phyloP scores from a whole-genome alignment of 2,329 filamentous ascomycete genomes.

The Cryphonectria nitschkei region DNA sequence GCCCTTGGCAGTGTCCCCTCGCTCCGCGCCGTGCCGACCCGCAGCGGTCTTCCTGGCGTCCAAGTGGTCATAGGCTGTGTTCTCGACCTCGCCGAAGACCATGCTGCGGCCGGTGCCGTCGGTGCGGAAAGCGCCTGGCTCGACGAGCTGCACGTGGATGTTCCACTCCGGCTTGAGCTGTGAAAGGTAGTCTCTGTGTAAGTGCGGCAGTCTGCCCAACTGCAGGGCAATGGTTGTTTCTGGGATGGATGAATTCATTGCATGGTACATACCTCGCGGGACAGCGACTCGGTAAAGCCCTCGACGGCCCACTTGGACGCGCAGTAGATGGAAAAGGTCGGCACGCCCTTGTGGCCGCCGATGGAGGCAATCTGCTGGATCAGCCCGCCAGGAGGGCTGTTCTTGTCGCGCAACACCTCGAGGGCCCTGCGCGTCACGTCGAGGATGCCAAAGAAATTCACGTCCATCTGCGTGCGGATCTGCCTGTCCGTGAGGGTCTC shows the following conservation, averaged over 20 bases:
- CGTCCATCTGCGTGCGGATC: conserved; percentile 35
- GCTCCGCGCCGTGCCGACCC: conserved; percentile 50
- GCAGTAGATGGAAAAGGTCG: conserved; percentile 33
- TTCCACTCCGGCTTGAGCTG: conserved; percentile 20
- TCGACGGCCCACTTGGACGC: conserved; percentile 35
- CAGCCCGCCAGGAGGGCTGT: conserved; percentile 35
- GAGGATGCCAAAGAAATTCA: conserved; percentile 36
- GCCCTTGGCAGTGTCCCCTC: conserved; percentile 59
- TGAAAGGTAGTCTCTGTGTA: background rate
- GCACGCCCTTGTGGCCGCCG: conserved; percentile 29
- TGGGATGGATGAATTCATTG: conserved; percentile 34
- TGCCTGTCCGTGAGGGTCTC: conserved; percentile 32
- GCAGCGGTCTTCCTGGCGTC: conserved; percentile 37
- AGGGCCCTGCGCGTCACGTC: conserved; percentile 34
- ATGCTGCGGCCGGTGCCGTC: conserved; percentile 24
- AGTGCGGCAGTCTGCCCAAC: background rate
- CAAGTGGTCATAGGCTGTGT: conserved; percentile 40
- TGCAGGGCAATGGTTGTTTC: conserved; percentile 41
- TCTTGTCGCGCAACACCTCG: conserved; percentile 36
- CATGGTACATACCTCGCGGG: conserved; percentile 6
- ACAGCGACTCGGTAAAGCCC: conserved; percentile 33
- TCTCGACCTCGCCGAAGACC: conserved; percentile 45
- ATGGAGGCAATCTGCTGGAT: conserved; percentile 33
- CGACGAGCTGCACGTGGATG: conserved; percentile 40
- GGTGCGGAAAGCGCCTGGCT: conserved; percentile 59